phyloP scores from a whole-genome alignment of 192 early-diverging fungal genomes.

The Bifiguratus adelaidae region DNA sequence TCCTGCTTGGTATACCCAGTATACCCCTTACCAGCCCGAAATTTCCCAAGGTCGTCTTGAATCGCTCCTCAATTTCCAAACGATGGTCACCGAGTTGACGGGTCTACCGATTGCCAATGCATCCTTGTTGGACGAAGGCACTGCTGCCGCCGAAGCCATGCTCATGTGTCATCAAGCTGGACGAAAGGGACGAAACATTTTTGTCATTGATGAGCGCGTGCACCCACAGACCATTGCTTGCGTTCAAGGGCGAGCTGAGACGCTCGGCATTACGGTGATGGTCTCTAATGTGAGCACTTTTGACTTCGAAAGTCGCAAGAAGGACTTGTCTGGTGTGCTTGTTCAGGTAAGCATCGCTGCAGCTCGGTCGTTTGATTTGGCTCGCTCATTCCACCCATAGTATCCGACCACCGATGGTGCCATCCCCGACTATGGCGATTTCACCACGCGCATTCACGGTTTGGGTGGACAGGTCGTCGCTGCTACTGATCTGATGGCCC shows the following conservation, averaged over 20 bases:
- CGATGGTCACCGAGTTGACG: constrained; percentile 90
- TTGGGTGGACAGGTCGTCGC: constrained; percentile 80
- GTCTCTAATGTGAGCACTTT: constrained; percentile 72
- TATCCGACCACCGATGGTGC: constrained; percentile 89
- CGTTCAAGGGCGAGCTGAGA: constrained; percentile 87
- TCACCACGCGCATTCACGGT: constrained; percentile 69
- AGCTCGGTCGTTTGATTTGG: neutral
- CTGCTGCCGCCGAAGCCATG: constrained; percentile 97
- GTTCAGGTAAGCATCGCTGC: constrained; percentile 60
- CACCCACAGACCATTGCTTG: constrained; percentile 94
- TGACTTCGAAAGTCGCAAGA: constrained; percentile 65
- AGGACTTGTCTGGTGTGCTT: constrained; percentile 80
- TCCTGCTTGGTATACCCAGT: constrained; percentile 99
- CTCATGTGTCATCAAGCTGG: constrained; percentile 68
- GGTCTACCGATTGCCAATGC: constrained; percentile 97
- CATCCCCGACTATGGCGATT: constrained; percentile 71
- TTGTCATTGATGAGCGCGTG: constrained; percentile 89
- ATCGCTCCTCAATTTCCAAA: constrained; percentile 96
- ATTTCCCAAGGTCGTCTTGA: constrained; percentile 98
- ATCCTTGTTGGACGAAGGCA: constrained; percentile 97
- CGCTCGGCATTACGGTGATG: constrained; percentile 86
- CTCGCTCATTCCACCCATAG: too few relatives aligned
- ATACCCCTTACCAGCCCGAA: constrained; percentile 99
- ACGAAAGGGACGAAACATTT: constrained; percentile 74
- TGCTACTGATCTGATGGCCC: constrained; percentile 89